Conservation (phyloP, 805 yeast species). For the Sugiyamaella americana region DNA sequence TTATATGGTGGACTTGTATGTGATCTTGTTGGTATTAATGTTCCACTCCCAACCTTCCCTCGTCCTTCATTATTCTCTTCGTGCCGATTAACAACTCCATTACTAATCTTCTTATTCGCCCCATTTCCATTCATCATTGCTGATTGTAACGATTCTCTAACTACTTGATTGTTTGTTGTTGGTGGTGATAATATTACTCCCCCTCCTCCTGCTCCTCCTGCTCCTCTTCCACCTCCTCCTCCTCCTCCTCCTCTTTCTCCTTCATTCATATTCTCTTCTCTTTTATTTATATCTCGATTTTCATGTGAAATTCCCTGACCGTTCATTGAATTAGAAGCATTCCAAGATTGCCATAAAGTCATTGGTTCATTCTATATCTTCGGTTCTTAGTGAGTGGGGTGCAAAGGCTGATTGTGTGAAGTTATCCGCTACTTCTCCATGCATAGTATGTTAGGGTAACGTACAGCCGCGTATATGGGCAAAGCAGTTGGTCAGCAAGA, state of each 20-base stretch:
- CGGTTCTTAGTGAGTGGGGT: no score
- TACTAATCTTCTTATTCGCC: background rate
- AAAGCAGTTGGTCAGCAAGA: no score
- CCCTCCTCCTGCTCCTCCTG: background rate
- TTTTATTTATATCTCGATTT: background rate
- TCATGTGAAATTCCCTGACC: background rate
- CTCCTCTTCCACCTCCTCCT: background rate
- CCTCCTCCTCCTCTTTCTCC: background rate
- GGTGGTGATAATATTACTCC: no score
- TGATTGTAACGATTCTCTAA: background rate
- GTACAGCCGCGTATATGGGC: no score
- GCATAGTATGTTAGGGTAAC: no score
- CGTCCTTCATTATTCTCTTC: background rate
- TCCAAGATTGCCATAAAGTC: background rate
- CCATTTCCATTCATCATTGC: background rate
- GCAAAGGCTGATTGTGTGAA: no score
- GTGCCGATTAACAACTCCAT: background rate
- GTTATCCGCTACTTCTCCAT: no score
- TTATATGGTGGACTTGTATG: constrained; percentile 20
- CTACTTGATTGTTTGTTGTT: background rate
- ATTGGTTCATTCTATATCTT: background rate
- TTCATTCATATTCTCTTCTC: background rate
- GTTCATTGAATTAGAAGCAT: background rate
- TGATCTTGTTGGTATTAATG: background rate
- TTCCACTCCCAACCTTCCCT: background rate